phyloP scores from a whole-genome alignment of 2,329 filamentous ascomycete species.

The Colletotrichum australisinense region DNA sequence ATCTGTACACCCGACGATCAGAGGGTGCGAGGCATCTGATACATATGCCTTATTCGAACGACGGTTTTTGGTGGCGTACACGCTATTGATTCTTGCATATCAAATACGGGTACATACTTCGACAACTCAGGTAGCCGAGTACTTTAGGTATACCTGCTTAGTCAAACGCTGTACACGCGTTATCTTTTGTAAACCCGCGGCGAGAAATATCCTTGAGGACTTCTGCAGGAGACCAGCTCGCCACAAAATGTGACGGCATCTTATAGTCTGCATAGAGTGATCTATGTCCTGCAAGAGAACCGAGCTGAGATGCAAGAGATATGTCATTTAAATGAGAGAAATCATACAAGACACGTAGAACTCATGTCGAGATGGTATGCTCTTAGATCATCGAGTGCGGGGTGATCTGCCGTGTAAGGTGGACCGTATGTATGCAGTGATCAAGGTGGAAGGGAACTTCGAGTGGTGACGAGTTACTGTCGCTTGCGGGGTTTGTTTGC shows the following conservation, averaged over 20 bases:
- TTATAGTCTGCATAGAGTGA: neutral
- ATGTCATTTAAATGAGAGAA: neutral
- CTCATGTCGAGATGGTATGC: neutral
- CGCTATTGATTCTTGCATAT: neutral
- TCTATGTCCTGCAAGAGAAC: neutral
- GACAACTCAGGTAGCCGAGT: too few relatives aligned
- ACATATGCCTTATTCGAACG: neutral
- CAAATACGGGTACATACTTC: neutral
- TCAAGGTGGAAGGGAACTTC: neutral
- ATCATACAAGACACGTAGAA: neutral
- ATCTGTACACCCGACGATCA: too few relatives aligned
- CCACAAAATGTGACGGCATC: conserved; percentile 1
- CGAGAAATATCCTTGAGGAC: neutral
- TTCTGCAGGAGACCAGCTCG: neutral
- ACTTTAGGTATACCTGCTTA: neutral
- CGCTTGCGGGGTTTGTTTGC: neutral
- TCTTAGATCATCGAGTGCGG: neutral
- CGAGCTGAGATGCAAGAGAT: neutral
- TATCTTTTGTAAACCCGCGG: neutral
- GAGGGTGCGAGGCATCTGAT: too few relatives aligned
- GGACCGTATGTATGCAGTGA: neutral
- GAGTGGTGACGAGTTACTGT: neutral
- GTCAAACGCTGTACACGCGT: neutral
- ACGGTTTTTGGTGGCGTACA: neutral
- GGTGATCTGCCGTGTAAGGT: neutral